phyloP scores from a whole-genome alignment of 805 yeast species.

The Starmerella apis region DNA sequence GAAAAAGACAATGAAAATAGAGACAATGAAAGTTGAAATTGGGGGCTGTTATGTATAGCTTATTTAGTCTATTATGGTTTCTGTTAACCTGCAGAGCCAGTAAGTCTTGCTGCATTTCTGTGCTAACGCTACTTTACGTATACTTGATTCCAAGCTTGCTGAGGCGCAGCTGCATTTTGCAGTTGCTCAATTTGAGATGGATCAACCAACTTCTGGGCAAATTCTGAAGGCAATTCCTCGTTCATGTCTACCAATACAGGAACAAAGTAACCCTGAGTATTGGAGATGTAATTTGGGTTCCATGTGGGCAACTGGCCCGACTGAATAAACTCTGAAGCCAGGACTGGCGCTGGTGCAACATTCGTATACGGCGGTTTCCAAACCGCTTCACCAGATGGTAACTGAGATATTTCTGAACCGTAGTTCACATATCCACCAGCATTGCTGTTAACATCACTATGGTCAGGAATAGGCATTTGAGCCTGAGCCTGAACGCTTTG shows the following conservation, averaged over 20 bases:
- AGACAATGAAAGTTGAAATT: no score
- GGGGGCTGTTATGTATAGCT: no score
- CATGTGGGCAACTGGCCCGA: slow-evolving; percentile 7
- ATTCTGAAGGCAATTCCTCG: neutral
- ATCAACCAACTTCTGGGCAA: slow-evolving; percentile 7
- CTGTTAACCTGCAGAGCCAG: no score
- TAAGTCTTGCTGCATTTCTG: no score
- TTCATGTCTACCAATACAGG: slow-evolving; percentile 11
- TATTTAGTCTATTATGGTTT: neutral
- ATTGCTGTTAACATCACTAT: neutral
- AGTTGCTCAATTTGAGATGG: slow-evolving; percentile 1
- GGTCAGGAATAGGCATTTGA: neutral
- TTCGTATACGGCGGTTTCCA: neutral
- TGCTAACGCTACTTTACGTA: neutral
- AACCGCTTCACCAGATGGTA: neutral
- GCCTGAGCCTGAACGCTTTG: neutral
- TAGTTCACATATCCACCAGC: neutral
- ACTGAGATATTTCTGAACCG: neutral
- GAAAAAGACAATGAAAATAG: neutral
- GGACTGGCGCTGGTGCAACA: neutral
- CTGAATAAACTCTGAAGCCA: neutral
- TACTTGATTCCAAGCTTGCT: neutral
- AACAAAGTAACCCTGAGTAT: slow-evolving; percentile 11
- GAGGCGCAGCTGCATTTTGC: neutral
- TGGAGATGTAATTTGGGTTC: slow-evolving; percentile 6